These are phyloP conservation scores for Brettanomyces custersianus DNA, from an alignment of 805 yeast species.

Conservation along the genomic window DNA sequence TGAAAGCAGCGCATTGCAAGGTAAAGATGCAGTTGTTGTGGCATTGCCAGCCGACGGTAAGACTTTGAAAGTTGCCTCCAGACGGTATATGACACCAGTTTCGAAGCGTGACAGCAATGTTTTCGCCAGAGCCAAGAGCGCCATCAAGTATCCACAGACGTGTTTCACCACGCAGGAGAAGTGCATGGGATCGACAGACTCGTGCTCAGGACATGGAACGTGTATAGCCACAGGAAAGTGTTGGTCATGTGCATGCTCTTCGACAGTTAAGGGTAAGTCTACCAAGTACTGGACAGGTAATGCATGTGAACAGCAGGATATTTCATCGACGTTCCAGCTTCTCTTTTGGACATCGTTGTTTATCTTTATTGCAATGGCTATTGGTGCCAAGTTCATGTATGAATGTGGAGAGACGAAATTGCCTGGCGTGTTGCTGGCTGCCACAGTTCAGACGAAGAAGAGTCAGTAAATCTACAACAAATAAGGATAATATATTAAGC, in stretches of 20 bases:
- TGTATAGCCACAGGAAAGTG: constrained; percentile 35
- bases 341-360: constrained; percentile 58
- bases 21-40: too few relatives aligned
- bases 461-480: constrained; percentile 2
- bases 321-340: constrained; percentile 56
- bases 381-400: constrained; percentile 44
- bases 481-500: neutral
- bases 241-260: constrained; percentile 43
- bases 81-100: too few relatives aligned
- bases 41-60: too few relatives aligned
- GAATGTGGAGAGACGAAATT: constrained; percentile 51
- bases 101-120: too few relatives aligned
- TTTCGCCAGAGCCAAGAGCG: too few relatives aligned
- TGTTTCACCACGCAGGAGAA: constrained; percentile 37
- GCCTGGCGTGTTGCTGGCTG: constrained; percentile 62
- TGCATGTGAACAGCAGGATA: constrained; percentile 61
- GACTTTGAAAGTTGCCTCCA: too few relatives aligned
- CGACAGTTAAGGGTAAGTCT: constrained; percentile 31
- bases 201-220: constrained; percentile 46
- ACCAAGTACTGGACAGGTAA: constrained; percentile 49
- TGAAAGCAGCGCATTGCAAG: too few relatives aligned
- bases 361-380: constrained; percentile 34
- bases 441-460: constrained; percentile 37
- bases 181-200: constrained; percentile 37
- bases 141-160: too few relatives aligned